Percentiles rank a stretch among this genome's conserved stretches.
These are phyloP conservation scores for Xylaria sp. DNA, from an alignment of 2,329 filamentous ascomycete genomes.

Conservation along the genomic window DNA sequence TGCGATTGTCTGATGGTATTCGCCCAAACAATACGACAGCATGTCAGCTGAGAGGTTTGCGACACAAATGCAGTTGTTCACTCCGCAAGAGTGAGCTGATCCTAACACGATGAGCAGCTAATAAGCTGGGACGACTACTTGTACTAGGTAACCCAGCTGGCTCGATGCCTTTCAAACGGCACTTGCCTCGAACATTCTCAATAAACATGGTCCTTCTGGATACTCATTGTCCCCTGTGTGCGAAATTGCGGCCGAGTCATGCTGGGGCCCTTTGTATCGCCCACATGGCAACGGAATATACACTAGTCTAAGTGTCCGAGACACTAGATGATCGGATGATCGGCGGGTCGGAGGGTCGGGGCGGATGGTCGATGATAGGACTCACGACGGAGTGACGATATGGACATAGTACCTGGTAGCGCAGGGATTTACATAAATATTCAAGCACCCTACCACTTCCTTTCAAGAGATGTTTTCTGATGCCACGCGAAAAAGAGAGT, in stretches of 20 bases:
- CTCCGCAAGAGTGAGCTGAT: not conserved
- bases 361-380: not conserved
- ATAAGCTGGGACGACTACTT: not conserved
- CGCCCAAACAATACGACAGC: not conserved
- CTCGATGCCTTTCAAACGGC: not conserved
- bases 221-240: not conserved
- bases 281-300: not conserved
- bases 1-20: not conserved
- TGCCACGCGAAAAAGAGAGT: not conserved
- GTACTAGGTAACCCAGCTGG: not conserved
- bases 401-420: not conserved
- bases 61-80: not conserved
- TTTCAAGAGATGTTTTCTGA: not conserved
- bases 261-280: not conserved
- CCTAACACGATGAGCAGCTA: not conserved
- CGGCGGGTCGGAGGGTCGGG: not conserved
- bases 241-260: not conserved
- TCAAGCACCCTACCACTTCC: too few species aligned
- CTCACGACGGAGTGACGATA: not conserved
- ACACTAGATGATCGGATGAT: not conserved
- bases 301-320: not conserved
- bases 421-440: not conserved
- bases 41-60: not conserved
- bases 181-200: not conserved
- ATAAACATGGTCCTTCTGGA: not conserved